Base-by-base conservation (phyloP, 2,329 filamentous ascomycete genomes). In the Truncatella angustata region DNA sequence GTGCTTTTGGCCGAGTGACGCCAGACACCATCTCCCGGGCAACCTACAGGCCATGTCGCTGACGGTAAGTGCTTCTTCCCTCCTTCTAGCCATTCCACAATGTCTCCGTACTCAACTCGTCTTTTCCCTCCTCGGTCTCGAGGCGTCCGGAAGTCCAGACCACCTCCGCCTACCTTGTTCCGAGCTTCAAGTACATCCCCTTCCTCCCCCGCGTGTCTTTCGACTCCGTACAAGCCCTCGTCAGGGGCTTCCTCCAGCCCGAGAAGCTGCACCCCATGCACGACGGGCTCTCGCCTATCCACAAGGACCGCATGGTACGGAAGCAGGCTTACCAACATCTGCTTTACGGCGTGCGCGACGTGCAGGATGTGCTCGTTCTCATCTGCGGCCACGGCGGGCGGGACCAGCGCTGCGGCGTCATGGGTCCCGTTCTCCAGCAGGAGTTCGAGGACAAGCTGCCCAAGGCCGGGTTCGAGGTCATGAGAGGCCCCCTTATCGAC, bases 381-480 rank as follows among this genome's bases (percentile, higher is more conserved):
- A 87, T 97, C 39, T 99, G 94, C 65, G 91, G 91, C 0, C 94
- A 99, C 62, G 88, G 87, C 12, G 85, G 85, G 2, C 79, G 94
- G 10, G 94, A 99, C 65, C 74, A 78, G 62, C 80, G 94, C 48
- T 99, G 94, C 63, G 93, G 94, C 0, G 72, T 90, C 20, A 77
- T 93, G 57, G 92, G 90, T 0, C 91, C 91, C 0, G 70, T 90
- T 1, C 73, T 97, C 12, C 75, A 82, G 59, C 70, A 70, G 0
- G 87, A 91, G 60, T 97, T 97, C 59, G 78, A 84, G 58, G 70
- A 68, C 7, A 78, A 82, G 60, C 66, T 92, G 5, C 68, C 69
- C 2, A 68, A 65, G 4, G 70, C 73, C 16, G 81, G 80, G 0
- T 67, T 84, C 3, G 60, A 72, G 3, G 74, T 88, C 1, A 61